Percentiles rank a stretch among this genome's conserved stretches.
Evolutionary conservation across 2,329 filamentous ascomycete species (phyloP).

Genomic region (Davidsoniella virescens): DNA sequence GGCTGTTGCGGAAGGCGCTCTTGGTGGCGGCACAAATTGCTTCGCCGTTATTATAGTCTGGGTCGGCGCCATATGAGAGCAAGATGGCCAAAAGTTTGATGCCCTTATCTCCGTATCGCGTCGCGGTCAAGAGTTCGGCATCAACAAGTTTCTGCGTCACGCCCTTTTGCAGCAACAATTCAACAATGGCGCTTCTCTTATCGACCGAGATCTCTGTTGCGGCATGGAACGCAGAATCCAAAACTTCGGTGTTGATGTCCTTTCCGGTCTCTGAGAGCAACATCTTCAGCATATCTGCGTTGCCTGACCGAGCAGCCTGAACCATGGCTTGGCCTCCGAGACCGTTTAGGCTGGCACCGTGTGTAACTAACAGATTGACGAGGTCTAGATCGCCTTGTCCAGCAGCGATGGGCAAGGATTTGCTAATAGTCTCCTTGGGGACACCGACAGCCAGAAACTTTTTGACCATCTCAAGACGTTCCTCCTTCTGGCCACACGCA

Average conservation of each 20-base stretch:
- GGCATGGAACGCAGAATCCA: slow-evolving; percentile 37
- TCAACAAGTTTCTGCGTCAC: slow-evolving; percentile 32
- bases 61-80: slow-evolving; percentile 35
- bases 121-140: slow-evolving; percentile 35
- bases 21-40: slow-evolving; percentile 37
- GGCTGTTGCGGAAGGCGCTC: slow-evolving; percentile 31
- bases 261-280: slow-evolving; percentile 28
- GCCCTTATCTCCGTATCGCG: slow-evolving; percentile 33
- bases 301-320: slow-evolving; percentile 36
- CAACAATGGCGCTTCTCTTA: slow-evolving; percentile 32
- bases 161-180: slow-evolving; percentile 32
- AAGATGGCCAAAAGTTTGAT: slow-evolving; percentile 33
- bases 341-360: slow-evolving; percentile 35
- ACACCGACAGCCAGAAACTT: slow-evolving; percentile 31
- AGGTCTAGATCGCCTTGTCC: slow-evolving; percentile 36
- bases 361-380: slow-evolving; percentile 32
- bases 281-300: slow-evolving; percentile 32
- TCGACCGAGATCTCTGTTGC: slow-evolving; percentile 34
- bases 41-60: slow-evolving; percentile 38
- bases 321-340: slow-evolving; percentile 37
- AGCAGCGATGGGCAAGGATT: slow-evolving; percentile 34
- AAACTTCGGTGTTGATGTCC: slow-evolving; percentile 23
- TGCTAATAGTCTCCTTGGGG: slow-evolving; percentile 28
- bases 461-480: slow-evolving; percentile 28
- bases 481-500: slow-evolving; percentile 25